Percentiles rank a stretch among this genome's conserved stretches.
These are phyloP conservation scores for Tylopilus sp. DNA, from an alignment of 768 basidiomycete species.

Conservation along the genomic window DNA sequence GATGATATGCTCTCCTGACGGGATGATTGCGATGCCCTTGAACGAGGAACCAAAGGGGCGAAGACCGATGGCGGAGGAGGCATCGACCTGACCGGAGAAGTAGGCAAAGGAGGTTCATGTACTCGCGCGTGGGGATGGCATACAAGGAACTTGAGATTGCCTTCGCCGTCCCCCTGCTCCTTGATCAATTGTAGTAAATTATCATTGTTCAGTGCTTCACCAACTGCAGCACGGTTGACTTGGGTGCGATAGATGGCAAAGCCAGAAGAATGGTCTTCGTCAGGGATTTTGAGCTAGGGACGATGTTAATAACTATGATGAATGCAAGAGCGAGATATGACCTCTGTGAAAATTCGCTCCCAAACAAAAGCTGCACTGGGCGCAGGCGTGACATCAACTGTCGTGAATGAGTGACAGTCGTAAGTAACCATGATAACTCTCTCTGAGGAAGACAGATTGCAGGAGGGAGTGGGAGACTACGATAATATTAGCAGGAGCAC, in stretches of 20 bases:
- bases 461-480: conserved; percentile 31
- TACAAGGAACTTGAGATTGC: conserved; percentile 82
- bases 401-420: conserved; percentile 72
- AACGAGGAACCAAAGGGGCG: conserved; percentile 49
- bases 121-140: conserved; percentile 60
- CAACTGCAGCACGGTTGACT: conserved; percentile 73
- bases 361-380: conserved; percentile 66
- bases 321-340: conserved; percentile 29
- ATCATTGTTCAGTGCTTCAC: conserved; percentile 70
- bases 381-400: conserved; percentile 69
- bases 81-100: conserved; percentile 43
- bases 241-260: conserved; percentile 86
- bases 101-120: conserved; percentile 46
- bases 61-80: conserved; percentile 48
- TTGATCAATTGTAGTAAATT: conserved; percentile 69
- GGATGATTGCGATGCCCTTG: conserved; percentile 46
- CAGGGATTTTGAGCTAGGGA: conserved; percentile 68
- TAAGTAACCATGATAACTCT: conserved; percentile 62
- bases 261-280: conserved; percentile 69
- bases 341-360: conserved; percentile 79
- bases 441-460: conserved; percentile 29
- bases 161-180: conserved; percentile 69
- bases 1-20: conserved; percentile 73
- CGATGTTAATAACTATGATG: conserved; percentile 1
- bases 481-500: conserved; percentile 12